These are phyloP conservation scores for Mucor irregularis DNA, from an alignment of 371 early-diverging fungal genomes.

Conservation along the genomic window DNA sequence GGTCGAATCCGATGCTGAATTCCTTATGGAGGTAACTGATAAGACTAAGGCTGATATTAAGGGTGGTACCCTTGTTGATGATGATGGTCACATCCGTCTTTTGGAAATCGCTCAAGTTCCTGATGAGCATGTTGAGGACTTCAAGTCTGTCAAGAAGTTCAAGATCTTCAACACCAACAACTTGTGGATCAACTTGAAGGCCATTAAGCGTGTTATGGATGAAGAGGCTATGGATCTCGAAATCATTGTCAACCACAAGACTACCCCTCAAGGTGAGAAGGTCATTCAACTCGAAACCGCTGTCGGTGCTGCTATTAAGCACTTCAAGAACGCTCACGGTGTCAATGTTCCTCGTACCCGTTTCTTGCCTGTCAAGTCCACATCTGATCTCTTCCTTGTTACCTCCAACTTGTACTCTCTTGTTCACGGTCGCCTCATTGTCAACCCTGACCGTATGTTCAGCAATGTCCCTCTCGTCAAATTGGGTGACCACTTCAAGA, in stretches of 20 bases:
- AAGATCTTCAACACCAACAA: conserved; percentile 99
- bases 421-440: conserved; percentile 88
- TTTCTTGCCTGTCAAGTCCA: conserved; percentile 99
- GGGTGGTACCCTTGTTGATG: conserved; percentile 99
- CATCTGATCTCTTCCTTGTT: conserved; percentile 98
- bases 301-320: conserved; percentile 99
- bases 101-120: conserved; percentile 99
- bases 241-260: conserved; percentile 98
- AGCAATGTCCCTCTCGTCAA: conserved; percentile 95
- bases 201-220: conserved; percentile 93
- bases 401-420: conserved; percentile 95
- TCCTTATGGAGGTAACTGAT: conserved; percentile 99
- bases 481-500: conserved; percentile 98
- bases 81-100: conserved; percentile 93
- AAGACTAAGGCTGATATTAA: conserved; percentile 99
- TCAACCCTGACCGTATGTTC: conserved; percentile 94
- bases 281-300: conserved; percentile 99
- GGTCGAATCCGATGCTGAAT: conserved; percentile 88
- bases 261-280: conserved; percentile 84
- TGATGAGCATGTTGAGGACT: conserved; percentile 96
- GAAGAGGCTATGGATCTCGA: conserved; percentile 88
- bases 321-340: conserved; percentile 96
- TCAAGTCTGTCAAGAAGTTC: conserved; percentile 99
- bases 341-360: conserved; percentile 98
- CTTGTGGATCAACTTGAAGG: conserved; percentile 96